Evolutionary conservation across 2,329 filamentous ascomycete genomes (phyloP).

Genomic region (Diaporthe batatas): DNA sequence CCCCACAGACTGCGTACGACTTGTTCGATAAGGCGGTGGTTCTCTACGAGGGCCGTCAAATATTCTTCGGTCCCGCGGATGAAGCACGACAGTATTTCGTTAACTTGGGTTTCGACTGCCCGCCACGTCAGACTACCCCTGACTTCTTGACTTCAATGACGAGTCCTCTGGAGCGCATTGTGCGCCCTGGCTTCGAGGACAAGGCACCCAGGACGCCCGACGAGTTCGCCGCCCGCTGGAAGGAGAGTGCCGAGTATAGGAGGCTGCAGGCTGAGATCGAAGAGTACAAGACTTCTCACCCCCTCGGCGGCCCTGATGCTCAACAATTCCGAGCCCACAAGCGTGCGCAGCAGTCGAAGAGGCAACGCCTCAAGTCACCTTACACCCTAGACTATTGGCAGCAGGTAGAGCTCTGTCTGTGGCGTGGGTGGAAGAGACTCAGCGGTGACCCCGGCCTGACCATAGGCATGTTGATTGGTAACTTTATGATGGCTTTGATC

Average conservation of each 20-base stretch:
- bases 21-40: slow-evolving; percentile 71
- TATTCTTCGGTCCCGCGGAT: slow-evolving; percentile 72
- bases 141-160: slow-evolving; percentile 82
- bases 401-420: slow-evolving; percentile 84
- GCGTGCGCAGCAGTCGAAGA: slow-evolving; percentile 67
- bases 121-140: slow-evolving; percentile 75
- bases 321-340: slow-evolving; percentile 68
- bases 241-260: slow-evolving; percentile 64
- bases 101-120: slow-evolving; percentile 76
- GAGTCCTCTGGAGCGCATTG: slow-evolving; percentile 66
- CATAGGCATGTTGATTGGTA: slow-evolving; percentile 76
- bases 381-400: slow-evolving; percentile 84
- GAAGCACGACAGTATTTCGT: slow-evolving; percentile 75
- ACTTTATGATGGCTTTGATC: slow-evolving; percentile 82
- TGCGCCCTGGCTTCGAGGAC: slow-evolving; percentile 68
- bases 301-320: slow-evolving; percentile 68
- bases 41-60: slow-evolving; percentile 72
- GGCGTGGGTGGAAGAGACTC: slow-evolving; percentile 83
- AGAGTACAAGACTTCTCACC: slow-evolving; percentile 66
- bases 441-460: slow-evolving; percentile 82
- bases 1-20: slow-evolving; percentile 75
- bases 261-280: slow-evolving; percentile 68
- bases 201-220: slow-evolving; percentile 71
- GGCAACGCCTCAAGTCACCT: slow-evolving; percentile 77
- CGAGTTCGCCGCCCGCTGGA: slow-evolving; percentile 72